These are phyloP conservation scores for Cladobotryum protrusum DNA, from an alignment of 2,329 filamentous ascomycete species.

Conservation along the genomic window DNA sequence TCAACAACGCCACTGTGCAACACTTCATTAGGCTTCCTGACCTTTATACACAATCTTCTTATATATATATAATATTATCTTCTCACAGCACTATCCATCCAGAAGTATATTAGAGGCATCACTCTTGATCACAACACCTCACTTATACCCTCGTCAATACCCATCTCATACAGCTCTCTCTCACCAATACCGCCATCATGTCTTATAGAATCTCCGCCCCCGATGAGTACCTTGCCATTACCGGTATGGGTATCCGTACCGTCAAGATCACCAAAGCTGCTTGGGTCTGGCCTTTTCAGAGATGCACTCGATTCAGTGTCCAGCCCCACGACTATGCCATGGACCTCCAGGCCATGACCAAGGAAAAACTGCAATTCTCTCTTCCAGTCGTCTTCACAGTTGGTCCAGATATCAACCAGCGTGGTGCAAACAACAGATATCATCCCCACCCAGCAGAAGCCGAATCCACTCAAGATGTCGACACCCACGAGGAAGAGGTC, in stretches of 20 bases:
- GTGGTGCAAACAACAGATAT: conserved; percentile 36
- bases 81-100: too few species aligned
- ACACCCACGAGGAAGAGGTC: conserved; percentile 16
- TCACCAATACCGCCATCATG: conserved; percentile 33
- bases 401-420: conserved; percentile 65
- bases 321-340: conserved; percentile 78
- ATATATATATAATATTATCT: too few species aligned
- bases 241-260: conserved; percentile 67
- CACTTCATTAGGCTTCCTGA: too few species aligned
- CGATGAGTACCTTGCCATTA: conserved; percentile 82
- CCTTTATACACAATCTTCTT: too few species aligned
- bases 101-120: too few species aligned
- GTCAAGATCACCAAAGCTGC: conserved; percentile 75
- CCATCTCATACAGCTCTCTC: not conserved
- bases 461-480: not conserved
- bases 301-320: conserved; percentile 55
- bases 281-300: conserved; percentile 66
- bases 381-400: conserved; percentile 83
- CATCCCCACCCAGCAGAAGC: conserved; percentile 4
- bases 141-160: not conserved
- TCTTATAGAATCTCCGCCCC: conserved; percentile 65
- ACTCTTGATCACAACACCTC: too few species aligned
- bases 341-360: conserved; percentile 80
- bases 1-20: too few species aligned
- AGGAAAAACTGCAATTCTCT: conserved; percentile 78